These are phyloP conservation scores for Chaetomiaceae sp. DNA, from an alignment of 2,329 filamentous ascomycete species.

Conservation along the genomic window DNA sequence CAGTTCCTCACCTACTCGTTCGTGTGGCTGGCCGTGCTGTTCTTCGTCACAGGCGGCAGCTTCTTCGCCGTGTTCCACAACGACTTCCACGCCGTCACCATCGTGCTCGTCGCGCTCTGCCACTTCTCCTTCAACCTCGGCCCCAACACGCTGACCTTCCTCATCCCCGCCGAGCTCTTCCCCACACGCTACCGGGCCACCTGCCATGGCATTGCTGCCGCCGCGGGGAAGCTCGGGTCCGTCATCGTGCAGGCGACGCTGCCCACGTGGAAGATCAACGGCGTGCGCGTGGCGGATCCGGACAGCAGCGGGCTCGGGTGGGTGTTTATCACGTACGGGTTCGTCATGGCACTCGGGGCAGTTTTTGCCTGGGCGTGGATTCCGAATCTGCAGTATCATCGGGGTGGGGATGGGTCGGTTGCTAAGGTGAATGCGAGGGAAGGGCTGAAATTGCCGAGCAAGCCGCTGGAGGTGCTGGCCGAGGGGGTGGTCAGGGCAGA, in stretches of 20 bases:
- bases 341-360: too few species aligned
- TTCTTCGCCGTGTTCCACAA: not conserved
- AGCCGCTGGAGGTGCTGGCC: too few species aligned
- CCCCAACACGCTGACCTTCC: constrained; percentile 7
- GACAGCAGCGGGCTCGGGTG: too few species aligned
- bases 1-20: not conserved
- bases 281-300: too few species aligned
- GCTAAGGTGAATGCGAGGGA: too few species aligned
- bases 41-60: not conserved
- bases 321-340: too few species aligned
- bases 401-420: too few species aligned
- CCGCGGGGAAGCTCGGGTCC: not conserved
- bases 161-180: constrained; percentile 3
- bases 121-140: constrained; percentile 6
- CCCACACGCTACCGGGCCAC: constrained; percentile 1
- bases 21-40: not conserved
- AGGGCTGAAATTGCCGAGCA: too few species aligned
- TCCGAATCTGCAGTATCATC: too few species aligned
- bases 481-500: too few species aligned
- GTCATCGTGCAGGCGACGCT: not conserved
- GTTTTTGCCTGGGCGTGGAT: too few species aligned
- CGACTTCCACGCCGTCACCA: not conserved
- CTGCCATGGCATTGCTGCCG: constrained; percentile 2
- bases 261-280: too few species aligned
- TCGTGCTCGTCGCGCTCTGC: not conserved